phyloP scores from a whole-genome alignment of 140 eudicot species.

The Flaveria floridana region DNA sequence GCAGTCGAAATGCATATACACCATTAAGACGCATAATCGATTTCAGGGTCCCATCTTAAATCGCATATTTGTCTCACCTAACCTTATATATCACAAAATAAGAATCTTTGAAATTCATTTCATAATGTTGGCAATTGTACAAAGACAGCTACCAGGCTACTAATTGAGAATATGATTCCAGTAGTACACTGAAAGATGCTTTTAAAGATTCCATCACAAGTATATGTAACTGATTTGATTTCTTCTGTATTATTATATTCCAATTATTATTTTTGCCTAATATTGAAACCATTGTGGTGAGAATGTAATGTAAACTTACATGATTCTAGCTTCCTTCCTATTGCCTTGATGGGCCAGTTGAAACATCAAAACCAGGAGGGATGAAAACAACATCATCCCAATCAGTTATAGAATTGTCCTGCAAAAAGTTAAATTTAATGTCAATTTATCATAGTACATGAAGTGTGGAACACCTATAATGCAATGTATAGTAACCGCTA shows the following conservation, averaged over 20 bases:
- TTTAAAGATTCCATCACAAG: conserved; percentile 9
- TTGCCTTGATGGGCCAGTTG: conserved; percentile 45
- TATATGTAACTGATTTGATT: conserved; percentile 11
- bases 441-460: neutral
- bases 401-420: conserved; percentile 53
- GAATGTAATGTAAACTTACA: conserved; percentile 29
- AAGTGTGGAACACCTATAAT: neutral
- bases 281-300: neutral
- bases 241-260: neutral
- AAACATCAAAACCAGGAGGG: conserved; percentile 91
- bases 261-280: neutral
- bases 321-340: conserved; percentile 20
- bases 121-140: conserved; percentile 15
- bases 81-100: neutral
- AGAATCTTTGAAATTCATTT: neutral
- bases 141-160: conserved; percentile 26
- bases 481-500: conserved; percentile 19
- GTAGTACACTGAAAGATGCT: conserved; percentile 19
- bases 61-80: neutral
- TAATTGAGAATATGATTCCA: conserved; percentile 28
- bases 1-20: conserved; percentile 7
- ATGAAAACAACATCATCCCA: conserved; percentile 96
- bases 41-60: neutral
- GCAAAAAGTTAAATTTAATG: conserved; percentile 37
- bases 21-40: conserved; percentile 5